Evolutionary conservation across 1,284 basidiomycete genomes (phyloP), one percentile per base, ranked within the genome.

Genomic region (Ustilago nuda): DNA sequence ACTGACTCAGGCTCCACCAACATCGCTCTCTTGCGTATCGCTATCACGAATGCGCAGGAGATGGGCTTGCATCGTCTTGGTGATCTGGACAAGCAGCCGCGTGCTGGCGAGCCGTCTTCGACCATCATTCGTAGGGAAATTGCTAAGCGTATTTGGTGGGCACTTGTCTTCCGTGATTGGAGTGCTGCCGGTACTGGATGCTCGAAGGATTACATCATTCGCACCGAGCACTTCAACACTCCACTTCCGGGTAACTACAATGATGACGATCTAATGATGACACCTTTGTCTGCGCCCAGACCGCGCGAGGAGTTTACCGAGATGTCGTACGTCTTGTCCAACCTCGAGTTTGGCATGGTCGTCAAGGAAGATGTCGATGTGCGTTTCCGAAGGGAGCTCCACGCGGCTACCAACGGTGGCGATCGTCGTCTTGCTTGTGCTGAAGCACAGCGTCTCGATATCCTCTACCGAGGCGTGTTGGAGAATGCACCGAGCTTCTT

Each of bases 241-340:
- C 82, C 83, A 7, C 62, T 79, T 1, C 83, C 83, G 2, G 80
- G 78, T 48, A 85, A 85, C 73, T 80, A 78, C 71, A 85, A 85
- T 60, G 79, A 83, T 54, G 72, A 71, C 8, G 83, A 85, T 45
- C 79, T 85, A 46, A 68, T 77, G 56, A 19, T 56, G 23, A 56
- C 60, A 13, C 76, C 80, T 19, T 64, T 78, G 6, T 80, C 80
- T 9, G 46, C 79, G 2, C 73, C 78, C 0, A 65, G 75, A 12
- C 77, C 82, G 11, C 55, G 65, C 35, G 70, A 77, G 23, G 78
- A 76, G 51, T 69, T 77, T 41, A 84, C 83, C 19, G 83, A 85
- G 51, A 82, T 85, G 80, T 79, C 75, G 3, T 83, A 74, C 61
- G 64, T 75, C 33, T 64, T 83, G 32, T 68, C 74, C 36, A 67